Percentiles rank a stretch among this genome's conserved stretches.
phyloP scores from a whole-genome alignment of 129 eudicot species.

The Flaveria robusta region DNA sequence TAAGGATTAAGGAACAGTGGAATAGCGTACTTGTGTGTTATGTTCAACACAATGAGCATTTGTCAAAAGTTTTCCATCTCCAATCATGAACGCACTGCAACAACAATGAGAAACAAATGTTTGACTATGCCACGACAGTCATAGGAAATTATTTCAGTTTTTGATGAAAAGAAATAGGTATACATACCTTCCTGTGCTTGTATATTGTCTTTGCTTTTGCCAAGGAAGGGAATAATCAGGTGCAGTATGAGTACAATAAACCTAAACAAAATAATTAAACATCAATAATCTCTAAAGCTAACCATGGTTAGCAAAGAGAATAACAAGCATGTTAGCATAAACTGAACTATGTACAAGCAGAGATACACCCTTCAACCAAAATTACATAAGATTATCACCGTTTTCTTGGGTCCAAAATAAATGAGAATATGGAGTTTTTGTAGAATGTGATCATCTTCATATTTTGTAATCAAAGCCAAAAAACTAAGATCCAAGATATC shows the following conservation, averaged over 20 bases:
- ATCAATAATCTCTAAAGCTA: conserved; percentile 17
- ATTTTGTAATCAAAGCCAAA: conserved; percentile 3
- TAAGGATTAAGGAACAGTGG: background rate
- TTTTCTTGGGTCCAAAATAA: conserved; percentile 1
- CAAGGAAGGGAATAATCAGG: conserved; percentile 99
- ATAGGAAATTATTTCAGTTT: conserved; percentile 6
- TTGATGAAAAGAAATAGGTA: conserved; percentile 26
- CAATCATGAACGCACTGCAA: conserved; percentile 97
- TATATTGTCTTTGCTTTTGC: conserved; percentile 92
- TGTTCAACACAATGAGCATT: conserved; percentile 99
- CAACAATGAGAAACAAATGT: conserved; percentile 19
- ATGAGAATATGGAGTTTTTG: background rate
- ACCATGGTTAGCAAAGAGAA: conserved; percentile 9
- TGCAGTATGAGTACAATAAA: conserved; percentile 88
- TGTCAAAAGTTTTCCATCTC: conserved; percentile 93
- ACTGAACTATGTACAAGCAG: conserved; percentile 17
- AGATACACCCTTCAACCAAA: background rate
- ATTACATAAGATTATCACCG: conserved; percentile 5
- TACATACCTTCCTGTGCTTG: conserved; percentile 96
- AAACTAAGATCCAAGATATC: background rate
- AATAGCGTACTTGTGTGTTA: conserved; percentile 68
- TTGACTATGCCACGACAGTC: background rate
- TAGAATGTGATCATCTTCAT: conserved; percentile 4
- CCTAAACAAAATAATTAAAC: conserved; percentile 43
- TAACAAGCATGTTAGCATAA: conserved; percentile 20